Evolutionary conservation across 768 basidiomycete species (phyloP).

Genomic region (Amanita thiersii): DNA sequence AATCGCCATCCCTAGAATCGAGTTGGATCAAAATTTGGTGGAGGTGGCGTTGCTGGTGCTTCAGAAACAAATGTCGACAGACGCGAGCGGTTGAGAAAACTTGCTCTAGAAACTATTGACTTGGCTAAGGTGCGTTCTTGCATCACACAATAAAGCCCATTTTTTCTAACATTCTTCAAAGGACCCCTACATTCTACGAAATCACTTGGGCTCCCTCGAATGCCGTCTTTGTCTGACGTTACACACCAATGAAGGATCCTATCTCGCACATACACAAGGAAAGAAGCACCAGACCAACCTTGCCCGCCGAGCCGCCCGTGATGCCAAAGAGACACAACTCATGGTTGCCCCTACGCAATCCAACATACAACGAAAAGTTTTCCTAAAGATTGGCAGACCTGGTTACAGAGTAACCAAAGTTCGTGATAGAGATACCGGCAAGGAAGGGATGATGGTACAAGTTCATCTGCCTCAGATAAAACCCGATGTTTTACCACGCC

Average conservation of each 20-base stretch:
- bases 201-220: constrained; percentile 96
- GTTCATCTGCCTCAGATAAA: constrained; percentile 95
- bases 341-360: constrained; percentile 82
- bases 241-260: constrained; percentile 99
- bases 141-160: not conserved
- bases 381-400: constrained; percentile 94
- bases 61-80: constrained; percentile 95
- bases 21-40: constrained; percentile 92
- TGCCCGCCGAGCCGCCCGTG: constrained; percentile 92
- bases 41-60: constrained; percentile 92
- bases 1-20: constrained; percentile 60
- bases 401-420: constrained; percentile 97
- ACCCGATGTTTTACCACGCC: constrained; percentile 70
- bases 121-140: constrained; percentile 71
- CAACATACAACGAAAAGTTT: constrained; percentile 83
- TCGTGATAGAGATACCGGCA: constrained; percentile 80
- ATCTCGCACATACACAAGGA: constrained; percentile 97
- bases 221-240: constrained; percentile 96
- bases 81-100: constrained; percentile 88
- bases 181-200: constrained; percentile 98
- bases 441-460: constrained; percentile 97
- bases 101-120: constrained; percentile 96
- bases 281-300: constrained; percentile 99
- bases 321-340: constrained; percentile 88
- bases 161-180: constrained; percentile 20